Base-by-base conservation (phyloP, 1,284 basidiomycete genomes). In the Rhodofomes roseus region DNA sequence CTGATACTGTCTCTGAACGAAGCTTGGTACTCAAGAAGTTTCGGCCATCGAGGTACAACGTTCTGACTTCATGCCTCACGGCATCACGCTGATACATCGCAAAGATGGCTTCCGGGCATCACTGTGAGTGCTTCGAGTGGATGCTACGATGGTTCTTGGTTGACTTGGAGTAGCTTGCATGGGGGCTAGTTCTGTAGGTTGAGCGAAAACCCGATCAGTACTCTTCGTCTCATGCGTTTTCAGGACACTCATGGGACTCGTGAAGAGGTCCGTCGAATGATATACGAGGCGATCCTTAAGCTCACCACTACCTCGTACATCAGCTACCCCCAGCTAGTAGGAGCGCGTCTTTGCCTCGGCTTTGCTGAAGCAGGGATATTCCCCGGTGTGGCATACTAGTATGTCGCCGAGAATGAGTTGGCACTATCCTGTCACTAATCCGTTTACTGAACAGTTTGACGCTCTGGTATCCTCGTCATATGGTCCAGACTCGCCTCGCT, bases 331-430 rank as follows among this genome's bases (percentile, higher is more conserved):
- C 80, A 88, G 66, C 79, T 89, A 3, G 79, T 87, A 12, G 86
- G 80, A n/a, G 77, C 77, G 14, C 83, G 83, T 23, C 76, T 84
- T 5, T 82, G 76, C 59, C 80, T 90, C 2, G 88, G 89, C 1
- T 68, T 89, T 0, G 80, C 86, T 0, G 89, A 90, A 69, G 84
- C 86, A 5, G 88, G 89, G 0, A 70, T 89, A 25, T 87, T 88
- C 66, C 86, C 86, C 8, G 85, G 87, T 18, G 84, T 87, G 6
- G 80, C 81, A 0, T 89, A 86, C 69, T 88, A 87, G 74, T 74
- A 44, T 25, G 71, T 65, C 31, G 20, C 25, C 31, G 11, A 11
- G 31, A 34, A 18, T 34, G 18, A 5, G 12, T 25, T 52, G 16
- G 7, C 25, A 1, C 6, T 9, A n/a, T 27, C 2, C 12, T 29